phyloP scores from a whole-genome alignment of 202 grass and related monocot species.

The Eragrostis tef region DNA sequence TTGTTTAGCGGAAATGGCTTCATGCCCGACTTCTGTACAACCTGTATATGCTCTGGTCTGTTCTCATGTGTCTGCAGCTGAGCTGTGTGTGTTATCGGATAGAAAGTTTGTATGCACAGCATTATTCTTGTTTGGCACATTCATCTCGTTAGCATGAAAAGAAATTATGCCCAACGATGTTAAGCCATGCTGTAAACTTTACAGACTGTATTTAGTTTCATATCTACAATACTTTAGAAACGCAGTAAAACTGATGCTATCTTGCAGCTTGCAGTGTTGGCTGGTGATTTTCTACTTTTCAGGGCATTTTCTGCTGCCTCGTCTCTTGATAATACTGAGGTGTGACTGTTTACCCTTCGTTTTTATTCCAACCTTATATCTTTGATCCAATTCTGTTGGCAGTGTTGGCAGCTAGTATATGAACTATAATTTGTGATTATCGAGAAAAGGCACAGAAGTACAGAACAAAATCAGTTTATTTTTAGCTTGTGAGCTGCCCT shows the following conservation, averaged over 20 bases:
- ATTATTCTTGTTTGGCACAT: background rate
- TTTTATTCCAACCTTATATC: background rate
- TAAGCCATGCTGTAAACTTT: slow-evolving; percentile 15
- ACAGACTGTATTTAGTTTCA: background rate
- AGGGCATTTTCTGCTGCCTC: slow-evolving; percentile 61
- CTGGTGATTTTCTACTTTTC: slow-evolving; percentile 72
- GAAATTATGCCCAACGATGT: background rate
- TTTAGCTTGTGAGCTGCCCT: background rate
- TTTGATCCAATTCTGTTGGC: background rate
- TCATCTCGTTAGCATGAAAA: background rate
- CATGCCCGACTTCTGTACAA: background rate
- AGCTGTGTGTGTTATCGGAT: background rate
- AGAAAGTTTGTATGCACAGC: background rate
- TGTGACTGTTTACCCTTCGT: slow-evolving; percentile 23
- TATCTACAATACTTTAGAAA: background rate
- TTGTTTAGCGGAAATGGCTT: too few species aligned
- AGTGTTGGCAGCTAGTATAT: slow-evolving; percentile 14
- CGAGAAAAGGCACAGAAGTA: background rate
- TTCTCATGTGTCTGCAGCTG: background rate
- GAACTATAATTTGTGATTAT: background rate
- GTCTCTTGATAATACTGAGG: slow-evolving; percentile 51
- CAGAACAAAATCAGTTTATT: background rate
- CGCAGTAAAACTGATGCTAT: slow-evolving; percentile 27
- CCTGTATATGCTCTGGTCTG: background rate
- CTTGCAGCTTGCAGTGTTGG: slow-evolving; percentile 65